Evolutionary conservation across 1,139 yeast species (phyloP).

Genomic region (Protomyces macrosporus): DNA sequence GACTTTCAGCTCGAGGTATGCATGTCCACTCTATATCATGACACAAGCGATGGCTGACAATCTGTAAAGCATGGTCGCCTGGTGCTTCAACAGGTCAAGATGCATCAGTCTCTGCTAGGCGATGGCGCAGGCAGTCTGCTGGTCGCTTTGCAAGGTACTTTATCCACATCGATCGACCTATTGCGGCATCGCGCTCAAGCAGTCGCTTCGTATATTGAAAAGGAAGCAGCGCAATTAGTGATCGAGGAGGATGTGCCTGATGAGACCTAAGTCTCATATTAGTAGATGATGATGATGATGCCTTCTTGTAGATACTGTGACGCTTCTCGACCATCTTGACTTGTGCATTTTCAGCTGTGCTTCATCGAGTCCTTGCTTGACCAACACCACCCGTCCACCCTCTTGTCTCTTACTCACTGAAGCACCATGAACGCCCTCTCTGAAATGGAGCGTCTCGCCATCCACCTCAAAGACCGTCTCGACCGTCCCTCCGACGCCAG

Average conservation of each 20-base stretch:
- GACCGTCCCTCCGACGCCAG: conserved; percentile 21
- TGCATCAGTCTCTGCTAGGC: not conserved
- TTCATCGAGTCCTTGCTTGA: no score
- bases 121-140: not conserved
- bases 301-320: no score
- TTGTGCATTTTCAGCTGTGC: no score
- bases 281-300: no score
- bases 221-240: not conserved
- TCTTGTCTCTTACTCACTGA: not conserved
- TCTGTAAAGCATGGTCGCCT: not conserved
- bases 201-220: not conserved
- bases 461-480: conserved; percentile 3
- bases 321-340: no score
- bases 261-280: no score
- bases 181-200: not conserved
- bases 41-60: no score
- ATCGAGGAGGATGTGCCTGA: no score
- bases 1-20: not conserved
- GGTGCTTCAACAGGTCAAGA: not conserved
- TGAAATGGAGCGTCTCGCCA: conserved; percentile 9
- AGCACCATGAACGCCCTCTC: not conserved
- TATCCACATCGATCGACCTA: not conserved
- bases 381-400: not conserved
- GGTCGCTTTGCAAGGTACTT: not conserved
- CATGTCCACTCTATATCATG: no score